Evolutionary conservation across 352 stramenopile species (phyloP), one percentile per base, ranked within the genome.

Genomic region (Elongisporangium undulatum): DNA sequence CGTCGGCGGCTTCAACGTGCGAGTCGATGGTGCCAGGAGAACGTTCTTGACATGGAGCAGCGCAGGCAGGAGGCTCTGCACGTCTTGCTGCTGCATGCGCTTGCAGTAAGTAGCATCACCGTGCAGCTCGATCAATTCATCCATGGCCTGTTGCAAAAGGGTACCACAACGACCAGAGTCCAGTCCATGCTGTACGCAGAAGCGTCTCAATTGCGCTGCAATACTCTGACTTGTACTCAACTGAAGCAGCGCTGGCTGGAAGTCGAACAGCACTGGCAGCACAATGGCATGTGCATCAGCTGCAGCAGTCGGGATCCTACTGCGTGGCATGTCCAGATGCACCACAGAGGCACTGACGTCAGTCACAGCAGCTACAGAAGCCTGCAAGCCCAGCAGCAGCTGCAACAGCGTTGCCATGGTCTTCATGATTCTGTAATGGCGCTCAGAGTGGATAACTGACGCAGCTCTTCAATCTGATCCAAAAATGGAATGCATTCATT

Each of bases 191-290:
- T 63, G 24, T 21, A 53, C 51, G 55, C 79, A 89, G 45, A 85
- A 87, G 17, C 49, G 54, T 23, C 67, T 57, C 16, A 89, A 20
- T 55, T 89, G 76, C 0, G 53, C 24, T 22, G 45, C 34, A 12
- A 73, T 48, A n/a, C 66, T 53, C 2, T 48, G 58, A 8, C 22
- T 63, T 17, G 71, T 63, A 55, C 82, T 63, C 48, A 87, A 20
- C 8, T 60, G 67, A 17, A 87, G 48, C 10, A 87, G 51, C 45
- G 68, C 58, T 2, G 76, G 76, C 41, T 85, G 76, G 51, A 87
- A 68, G 54, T 87, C 74, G n/a, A 87, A 60, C 41, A 85, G 58
- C 61, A 74, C 51, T 4, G 79, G 72, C 4, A 89, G 26, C 34
- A 73, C 38, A 4, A 86, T 16, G 53, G 58, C 66, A 74, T 39